Evolutionary conservation across 176 grass and related monocot species (phyloP).

Genomic region (Oryza coarctata): DNA sequence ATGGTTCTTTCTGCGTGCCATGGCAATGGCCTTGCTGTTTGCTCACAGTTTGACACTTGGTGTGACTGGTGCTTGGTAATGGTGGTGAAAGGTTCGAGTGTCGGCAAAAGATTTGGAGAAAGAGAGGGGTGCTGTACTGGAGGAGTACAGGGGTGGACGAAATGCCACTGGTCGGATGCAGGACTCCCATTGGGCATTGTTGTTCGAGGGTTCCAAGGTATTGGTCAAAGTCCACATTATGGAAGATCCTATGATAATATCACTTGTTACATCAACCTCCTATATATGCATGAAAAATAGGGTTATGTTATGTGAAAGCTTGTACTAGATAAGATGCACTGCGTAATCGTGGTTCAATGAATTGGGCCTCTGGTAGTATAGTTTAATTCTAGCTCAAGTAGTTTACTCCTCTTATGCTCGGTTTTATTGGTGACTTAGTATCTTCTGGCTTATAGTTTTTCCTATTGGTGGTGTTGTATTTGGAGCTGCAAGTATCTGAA

Average conservation of each 20-base stretch:
- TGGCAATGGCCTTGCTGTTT: constrained; percentile 1
- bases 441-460: not conserved
- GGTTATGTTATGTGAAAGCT: not conserved
- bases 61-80: constrained; percentile 17
- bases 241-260: not conserved
- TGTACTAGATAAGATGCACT: not conserved
- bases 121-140: constrained; percentile 92
- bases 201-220: constrained; percentile 98
- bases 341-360: too few species aligned
- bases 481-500: constrained; percentile 21
- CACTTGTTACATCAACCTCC: constrained; percentile 15
- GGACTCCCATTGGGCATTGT: constrained; percentile 90
- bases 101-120: constrained; percentile 93
- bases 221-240: not conserved
- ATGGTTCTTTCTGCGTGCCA: not conserved
- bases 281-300: not conserved
- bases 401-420: not conserved
- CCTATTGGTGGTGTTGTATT: constrained; percentile 8
- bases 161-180: constrained; percentile 93
- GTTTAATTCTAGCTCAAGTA: not conserved
- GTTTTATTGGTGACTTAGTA: not conserved
- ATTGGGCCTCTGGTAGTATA: too few species aligned
- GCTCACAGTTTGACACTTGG: not conserved
- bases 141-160: constrained; percentile 95
- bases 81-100: constrained; percentile 57